Evolutionary conservation across 2,329 filamentous ascomycete species (phyloP).

Genomic region (Talaromyces rugulosus): DNA sequence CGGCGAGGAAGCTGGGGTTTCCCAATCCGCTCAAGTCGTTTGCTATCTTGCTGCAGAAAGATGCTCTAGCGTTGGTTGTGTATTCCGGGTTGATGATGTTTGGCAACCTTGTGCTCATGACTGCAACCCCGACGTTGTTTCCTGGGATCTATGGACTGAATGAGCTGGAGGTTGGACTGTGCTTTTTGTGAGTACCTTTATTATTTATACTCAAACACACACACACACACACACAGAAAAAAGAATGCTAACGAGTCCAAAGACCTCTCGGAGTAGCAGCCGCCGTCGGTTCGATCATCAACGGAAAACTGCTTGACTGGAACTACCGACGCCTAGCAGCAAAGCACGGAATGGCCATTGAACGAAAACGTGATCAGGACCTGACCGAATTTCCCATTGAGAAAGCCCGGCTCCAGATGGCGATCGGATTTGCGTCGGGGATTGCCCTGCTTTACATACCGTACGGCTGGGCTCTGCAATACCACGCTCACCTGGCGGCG

Average conservation of each 20-base stretch:
- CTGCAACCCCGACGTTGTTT: slow-evolving; percentile 42
- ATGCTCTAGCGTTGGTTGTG: slow-evolving; percentile 27
- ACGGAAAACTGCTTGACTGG: slow-evolving; percentile 61
- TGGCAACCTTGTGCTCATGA: slow-evolving; percentile 41
- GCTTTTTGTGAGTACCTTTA: slow-evolving; percentile 17
- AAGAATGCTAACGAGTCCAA: background rate
- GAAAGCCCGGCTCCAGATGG: slow-evolving; percentile 29
- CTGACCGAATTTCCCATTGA: slow-evolving; percentile 52
- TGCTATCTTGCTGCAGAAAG: slow-evolving; percentile 28
- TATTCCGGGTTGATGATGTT: slow-evolving; percentile 38
- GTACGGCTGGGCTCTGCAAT: slow-evolving; percentile 37
- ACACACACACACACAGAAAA: background rate
- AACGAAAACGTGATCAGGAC: slow-evolving; percentile 52
- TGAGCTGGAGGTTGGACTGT: slow-evolving; percentile 41
- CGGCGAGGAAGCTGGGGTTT: slow-evolving; percentile 16
- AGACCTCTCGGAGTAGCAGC: slow-evolving; percentile 25
- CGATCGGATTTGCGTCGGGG: slow-evolving; percentile 27
- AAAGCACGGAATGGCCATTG: slow-evolving; percentile 57
- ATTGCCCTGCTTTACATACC: slow-evolving; percentile 23
- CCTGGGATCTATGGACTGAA: slow-evolving; percentile 41
- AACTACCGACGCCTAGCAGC: slow-evolving; percentile 67
- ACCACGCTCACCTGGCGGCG: slow-evolving; percentile 26
- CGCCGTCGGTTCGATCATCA: slow-evolving; percentile 18
- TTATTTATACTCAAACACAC: background rate
- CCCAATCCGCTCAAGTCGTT: slow-evolving; percentile 33